Evolutionary conservation across 2,329 filamentous ascomycete genomes (phyloP), one percentile per base, ranked within the genome.

Genomic region (Remersonia thermophila): DNA sequence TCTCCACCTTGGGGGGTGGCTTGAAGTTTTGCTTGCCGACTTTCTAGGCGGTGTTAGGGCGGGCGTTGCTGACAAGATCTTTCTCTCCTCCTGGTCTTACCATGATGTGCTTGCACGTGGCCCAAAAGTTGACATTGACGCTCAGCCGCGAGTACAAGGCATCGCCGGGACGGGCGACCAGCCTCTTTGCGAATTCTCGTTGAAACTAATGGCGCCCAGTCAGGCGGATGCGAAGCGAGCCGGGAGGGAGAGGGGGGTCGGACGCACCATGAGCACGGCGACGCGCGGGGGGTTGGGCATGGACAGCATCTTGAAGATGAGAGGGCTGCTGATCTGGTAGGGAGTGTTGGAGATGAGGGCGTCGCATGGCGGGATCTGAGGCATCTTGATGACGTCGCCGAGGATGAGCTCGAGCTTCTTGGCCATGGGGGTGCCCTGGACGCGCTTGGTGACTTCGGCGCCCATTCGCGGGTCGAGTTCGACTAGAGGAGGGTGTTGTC

Each of bases 401-500:
- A 98, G 66, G 34, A 95, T 65, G 27, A 96, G 77, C 49, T 95
- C 86, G 27, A 98, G 65, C 46, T 84, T 77, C 56, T 84, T 86
- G 55, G 83, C 80, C 48, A 80, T 72, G 0, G 87, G 84, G 30
- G 80, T 93, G 14, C 85, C 87, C 59, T 95, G 87, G 7, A 96
- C 87, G 51, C 89, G 81, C 62, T 93, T 87, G 23, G 80, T 86
- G 45, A 95, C 73, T 62, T 96, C 91, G 40, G 89, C 89, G 10
- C 85, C 86, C 91, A 96, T 96, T 53, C 91, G 73, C 14, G 91
- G 87, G 61, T 98, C 91, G 57, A 95, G 71, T 64, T 98, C 91
- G 34, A 95, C 83, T 55, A 30, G 12, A n/a, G n/a, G n/a, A n/a
- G 3, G 83, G 83, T 17, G 28, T 26, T 29, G 17, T 17, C n/a